Base-by-base conservation (phyloP, 1,284 basidiomycete species). In the Sporisorium exsertum region DNA sequence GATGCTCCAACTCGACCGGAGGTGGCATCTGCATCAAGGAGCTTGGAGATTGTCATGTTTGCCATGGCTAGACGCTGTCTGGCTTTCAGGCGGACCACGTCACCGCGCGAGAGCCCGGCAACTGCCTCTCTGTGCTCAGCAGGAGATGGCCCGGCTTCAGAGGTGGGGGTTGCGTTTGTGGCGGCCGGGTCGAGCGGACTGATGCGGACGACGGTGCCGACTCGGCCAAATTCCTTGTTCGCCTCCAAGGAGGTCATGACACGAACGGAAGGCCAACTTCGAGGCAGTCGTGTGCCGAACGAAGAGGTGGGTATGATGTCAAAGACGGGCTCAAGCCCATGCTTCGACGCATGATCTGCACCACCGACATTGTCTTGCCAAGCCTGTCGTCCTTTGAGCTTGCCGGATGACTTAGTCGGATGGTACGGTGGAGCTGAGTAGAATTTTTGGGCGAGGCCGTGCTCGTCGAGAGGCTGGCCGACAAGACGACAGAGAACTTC, bases 181-280 rank as follows among this genome's bases (percentile, higher is more conserved):
- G 20, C 12, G 10, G 51, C n/a, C 7, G 35, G 6, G n/a, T 56
- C 40, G 45, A 8, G 22, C 5, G 63, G n/a, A 15, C 20, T 47
- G 20, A 65, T 43, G 13, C 72, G 67, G 1, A 75, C 60, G n/a
- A 75, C 51, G 5, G 24, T 66, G 5, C 72, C 72, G 5, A 70
- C n/a, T 0, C 72, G 51, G 12, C 72, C 67, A 40, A 75, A 75
- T 51, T 75, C 63, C 46, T 70, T 70, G 60, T 75, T 70, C 9
- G 72, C 72, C 26, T 75, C 64, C 24, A 60, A 32, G 0, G 63
- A 59, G 15, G 72, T 66, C 72, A 75, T 64, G 49, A 75, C 60
- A 18, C 57, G 63, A 4, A 75, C 53, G 13, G 66, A 70, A 18
- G 72, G 72, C 72, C 72, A 75, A 2, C 27, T 70, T 5, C 63